These are phyloP conservation scores for Sesbania bispinosa DNA, from an alignment of 306 rosid species.

Conservation along the genomic window DNA sequence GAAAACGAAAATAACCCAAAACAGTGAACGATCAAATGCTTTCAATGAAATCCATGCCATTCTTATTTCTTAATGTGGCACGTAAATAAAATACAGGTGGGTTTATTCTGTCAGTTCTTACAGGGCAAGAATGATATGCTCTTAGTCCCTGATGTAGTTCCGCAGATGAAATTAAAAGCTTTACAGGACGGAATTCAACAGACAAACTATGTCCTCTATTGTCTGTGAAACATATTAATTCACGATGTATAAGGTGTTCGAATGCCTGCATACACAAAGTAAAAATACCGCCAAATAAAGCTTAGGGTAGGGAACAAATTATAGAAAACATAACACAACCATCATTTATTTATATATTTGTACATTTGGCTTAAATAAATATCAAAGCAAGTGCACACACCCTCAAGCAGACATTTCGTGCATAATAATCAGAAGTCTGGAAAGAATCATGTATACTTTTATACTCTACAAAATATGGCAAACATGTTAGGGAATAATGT, in stretches of 20 bases:
- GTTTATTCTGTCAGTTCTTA: slow-evolving; percentile 38
- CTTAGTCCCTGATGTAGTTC: slow-evolving; percentile 69
- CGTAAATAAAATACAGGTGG: background rate
- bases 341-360: background rate
- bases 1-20: background rate
- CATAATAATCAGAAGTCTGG: slow-evolving; percentile 62
- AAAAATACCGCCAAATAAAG: slow-evolving; percentile 3
- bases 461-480: slow-evolving; percentile 63
- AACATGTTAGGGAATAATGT: slow-evolving; percentile 21
- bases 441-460: slow-evolving; percentile 59
- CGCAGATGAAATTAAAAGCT: slow-evolving; percentile 60
- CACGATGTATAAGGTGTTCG: slow-evolving; percentile 80
- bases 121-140: slow-evolving; percentile 71
- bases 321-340: background rate
- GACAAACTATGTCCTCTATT: slow-evolving; percentile 65
- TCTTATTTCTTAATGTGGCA: slow-evolving; percentile 6
- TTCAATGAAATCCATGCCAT: slow-evolving; percentile 8
- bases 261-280: slow-evolving; percentile 61
- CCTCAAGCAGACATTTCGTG: slow-evolving; percentile 70
- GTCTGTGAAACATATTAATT: slow-evolving; percentile 71
- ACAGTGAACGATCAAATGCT: background rate
- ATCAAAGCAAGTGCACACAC: slow-evolving; percentile 36
- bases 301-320: background rate
- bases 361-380: slow-evolving; percentile 10
- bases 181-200: slow-evolving; percentile 68